Evolutionary conservation across 179 eudicot species (phyloP), one percentile per base, ranked within the genome.

Genomic region (Beta corolliflora): DNA sequence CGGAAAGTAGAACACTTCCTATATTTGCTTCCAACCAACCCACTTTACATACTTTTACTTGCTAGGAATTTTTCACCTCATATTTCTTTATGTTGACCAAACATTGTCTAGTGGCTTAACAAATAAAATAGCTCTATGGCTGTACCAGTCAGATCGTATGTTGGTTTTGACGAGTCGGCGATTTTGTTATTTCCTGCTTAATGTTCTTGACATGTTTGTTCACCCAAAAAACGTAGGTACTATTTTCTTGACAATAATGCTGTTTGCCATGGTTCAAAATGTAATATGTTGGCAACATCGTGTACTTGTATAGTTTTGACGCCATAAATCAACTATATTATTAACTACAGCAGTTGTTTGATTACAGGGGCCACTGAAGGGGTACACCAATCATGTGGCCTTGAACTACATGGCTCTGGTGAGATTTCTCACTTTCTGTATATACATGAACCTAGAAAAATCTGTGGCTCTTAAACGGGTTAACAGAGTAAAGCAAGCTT

Each of bases 281-380:
- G 19, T 7, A 3, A 18, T 1, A 31, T 41, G 11, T 25, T 25
- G 76, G 65, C 8, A 54, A 60, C 29, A n/a, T 1, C 9, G 21
- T 60, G 10, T 19, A 18, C 41, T 36, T 2, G 41, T 60, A 60
- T 16, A 18, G 23, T 60, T 60, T 63, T 1, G 41, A 12, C 68
- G 25, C 31, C 18, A 41, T 23, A 36, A 19, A 9, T 10, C 18
- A 36, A 18, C 4, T 44, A 19, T 58, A 0, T 15, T 74, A 9
- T 56, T 54, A 76, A 60, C n/a, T 48, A 15, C 48, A 55, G 11
- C 44, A 63, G 79, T 63, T 63, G 79, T 46, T 60, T 16, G 44
- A 45, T 77, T 77, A 31, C 69, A 64, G 69, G 71, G 58, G 79
- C 71, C 59, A 61, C 58, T 61, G 71, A 77, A 9, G 68, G 46